Evolutionary conservation across 306 rosid genomes (phyloP), one percentile per base, ranked within the genome.

Genomic region (Acacia confusa): DNA sequence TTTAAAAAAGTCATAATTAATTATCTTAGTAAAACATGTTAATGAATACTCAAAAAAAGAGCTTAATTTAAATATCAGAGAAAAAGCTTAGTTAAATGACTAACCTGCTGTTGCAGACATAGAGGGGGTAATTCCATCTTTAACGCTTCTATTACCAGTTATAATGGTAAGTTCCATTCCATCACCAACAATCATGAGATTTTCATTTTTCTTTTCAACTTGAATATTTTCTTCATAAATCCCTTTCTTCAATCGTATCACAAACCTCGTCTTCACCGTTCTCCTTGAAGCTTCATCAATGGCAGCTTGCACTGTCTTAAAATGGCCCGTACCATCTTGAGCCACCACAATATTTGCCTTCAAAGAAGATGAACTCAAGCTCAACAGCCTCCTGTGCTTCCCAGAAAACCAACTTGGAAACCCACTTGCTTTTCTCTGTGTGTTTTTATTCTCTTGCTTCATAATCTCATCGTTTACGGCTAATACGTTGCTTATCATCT

Each of bases 321-420:
- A 94, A 79, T 87, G 85, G 0, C 98, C 98, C 0, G 97, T 85
- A 22, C 97, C 97, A 36, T 92, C 98, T 88, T 91, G 90, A 1
- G 97, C 97, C 25, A 94, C 98, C 74, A 91, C 87, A 9, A 94
- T 52, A 79, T 89, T 44, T 0, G 89, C 87, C 77, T 82, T 90
- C 24, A 90, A 36, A 0, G 48, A 72, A 69, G 58, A 28, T 19
- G 44, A 7, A 19, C 2, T 32, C 16, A 32, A 64, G 41, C 70
- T 64, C 89, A 94, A 73, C 36, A 92, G 82, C 69, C 52, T 89
- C 82, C 92, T 79, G 30, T 92, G 95, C 3, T 50, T 67, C 10
- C 11, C 17, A 0, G 86, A 71, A 75, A 94, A 73, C 98, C 97
- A 94, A 0, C 60, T 83, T 0, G 98, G 98, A 86, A 82, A 91